phyloP scores from a whole-genome alignment of 805 yeast genomes.

The Saturnispora diversa region DNA sequence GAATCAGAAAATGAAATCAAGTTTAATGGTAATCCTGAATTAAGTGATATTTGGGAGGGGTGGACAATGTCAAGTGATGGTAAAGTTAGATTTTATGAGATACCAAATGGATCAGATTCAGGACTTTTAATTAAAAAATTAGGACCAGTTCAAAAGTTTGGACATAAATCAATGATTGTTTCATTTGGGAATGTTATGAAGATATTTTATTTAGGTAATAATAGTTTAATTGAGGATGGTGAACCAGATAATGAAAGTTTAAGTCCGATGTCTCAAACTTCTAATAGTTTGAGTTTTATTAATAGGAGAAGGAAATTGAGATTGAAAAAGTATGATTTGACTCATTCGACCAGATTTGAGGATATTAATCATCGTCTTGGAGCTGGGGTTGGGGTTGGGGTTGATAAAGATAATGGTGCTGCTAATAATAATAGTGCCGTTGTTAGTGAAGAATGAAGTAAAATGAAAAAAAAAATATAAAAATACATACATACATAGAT shows the following conservation, averaged over 20 bases:
- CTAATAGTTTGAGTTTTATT: slow-evolving; percentile 29
- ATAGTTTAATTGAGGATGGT: slow-evolving; percentile 57
- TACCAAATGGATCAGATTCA: slow-evolving; percentile 40
- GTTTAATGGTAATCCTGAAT: slow-evolving; percentile 23
- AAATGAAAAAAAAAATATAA: too few relatives aligned
- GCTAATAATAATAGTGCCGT: too few relatives aligned
- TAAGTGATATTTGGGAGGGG: slow-evolving; percentile 63
- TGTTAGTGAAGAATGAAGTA: too few relatives aligned
- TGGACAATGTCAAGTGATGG: slow-evolving; percentile 72
- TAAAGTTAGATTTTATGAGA: slow-evolving; percentile 46
- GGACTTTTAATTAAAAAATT: slow-evolving; percentile 47
- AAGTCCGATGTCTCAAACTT: slow-evolving; percentile 26
- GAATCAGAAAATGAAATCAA: too few relatives aligned
- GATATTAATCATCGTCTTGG: slow-evolving; percentile 16
- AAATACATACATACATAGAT: too few relatives aligned
- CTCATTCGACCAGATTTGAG: slow-evolving; percentile 32
- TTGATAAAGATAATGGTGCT: neutral
- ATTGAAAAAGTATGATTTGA: slow-evolving; percentile 29
- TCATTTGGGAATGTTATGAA: slow-evolving; percentile 69
- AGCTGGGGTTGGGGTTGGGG: slow-evolving; percentile 4
- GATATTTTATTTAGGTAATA: slow-evolving; percentile 67
- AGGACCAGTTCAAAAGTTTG: slow-evolving; percentile 61
- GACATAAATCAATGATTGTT: slow-evolving; percentile 68
- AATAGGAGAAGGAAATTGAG: slow-evolving; percentile 31
- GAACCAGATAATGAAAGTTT: slow-evolving; percentile 37